Base-by-base conservation (phyloP, 306 rosid species). In the Inga leiocalycina region DNA sequence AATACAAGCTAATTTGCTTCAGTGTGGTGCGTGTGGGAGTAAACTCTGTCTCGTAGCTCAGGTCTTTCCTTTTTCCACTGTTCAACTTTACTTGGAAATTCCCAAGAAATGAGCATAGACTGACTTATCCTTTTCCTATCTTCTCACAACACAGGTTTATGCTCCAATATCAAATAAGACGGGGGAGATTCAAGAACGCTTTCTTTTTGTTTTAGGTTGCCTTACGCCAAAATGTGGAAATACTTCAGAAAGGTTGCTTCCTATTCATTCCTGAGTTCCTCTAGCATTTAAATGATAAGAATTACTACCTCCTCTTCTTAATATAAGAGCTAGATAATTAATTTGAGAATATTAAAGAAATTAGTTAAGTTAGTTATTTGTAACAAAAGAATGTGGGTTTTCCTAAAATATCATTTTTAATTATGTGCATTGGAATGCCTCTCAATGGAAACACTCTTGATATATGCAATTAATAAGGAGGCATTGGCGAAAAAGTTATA, bases 151-250 rank as follows among this genome's bases (percentile, higher is more conserved):
- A 19, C 84, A 91, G 94, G 82, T 95, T 75, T 85, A 91, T 86
- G 96, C 98, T 79, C 98, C 98, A 13, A 75, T 90, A 20, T 85
- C 94, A 61, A 77, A 49, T 57, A 64, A 75, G 46, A 54, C 39
- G 45, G 32, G 48, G 37, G 22, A 48, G 35, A 76, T 88, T 86
- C 91, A 88, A 64, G 93, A 92, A 48, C 98, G 98, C 44, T 16
- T 81, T 54, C 90, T 95, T 68, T 87, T 83, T 80, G n/a, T 95
- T 75, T 87, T 95, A 59, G 97, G 92, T 68, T 95, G 98, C 54
- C 72, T 89, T 51, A 83, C 78, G 35, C 89, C 88, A 54, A 72
- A 88, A 30, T 95, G 98, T 39, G 86, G 89, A 82, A 84, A 82
- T 77, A 56, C 75, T 84, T 82, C 91, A 70, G 87, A 70, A 16